Base-by-base conservation (phyloP, 2,329 filamentous ascomycete species). In the Epicoccum nigrum region DNA sequence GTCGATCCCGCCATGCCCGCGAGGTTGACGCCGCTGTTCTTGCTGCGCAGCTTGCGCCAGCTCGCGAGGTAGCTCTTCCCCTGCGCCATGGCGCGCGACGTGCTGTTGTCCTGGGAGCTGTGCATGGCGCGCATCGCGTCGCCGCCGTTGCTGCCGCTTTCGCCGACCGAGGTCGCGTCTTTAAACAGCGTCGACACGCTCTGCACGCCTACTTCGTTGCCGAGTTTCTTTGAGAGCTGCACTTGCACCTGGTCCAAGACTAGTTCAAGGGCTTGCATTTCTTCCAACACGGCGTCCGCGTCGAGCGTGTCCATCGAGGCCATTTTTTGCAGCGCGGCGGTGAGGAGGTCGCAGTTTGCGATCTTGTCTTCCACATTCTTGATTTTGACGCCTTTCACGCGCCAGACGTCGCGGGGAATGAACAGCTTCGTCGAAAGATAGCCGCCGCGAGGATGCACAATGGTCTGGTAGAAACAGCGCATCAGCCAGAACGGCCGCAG, bases 401-500 rank as follows among this genome's bases (percentile, higher is more conserved):
- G 84, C 94, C 94, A 99, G 3, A 94, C 90, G 68, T 97, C 92
- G 43, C 90, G 84, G 5, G 94, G 92, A 4, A 99, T 83, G 68
- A 99, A 99, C 0, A 99, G 82, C 64, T 92, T 92, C 17, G 87
- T 93, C 45, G 92, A 96, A 16, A 99, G 70, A 69, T 97, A 99
- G 13, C 92, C 94, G 30, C 94, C 94, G 19, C 91, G 86, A 2
- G 93, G 91, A 67, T 99, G 93, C 15, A 87, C 88, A 35, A 99
- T 85, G 0, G 92, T 96, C 71, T 97, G 91, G 69, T 94, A 96
- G 20, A 99, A 81, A 55, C 89, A 92, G 46, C 94, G 86, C 90
- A 99, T 96, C 35, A 99, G 80, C 94, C 94, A 99, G 73, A 97
- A 99, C 2, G 94, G 95, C 16, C 94, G 86, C n/a, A 97, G 81